Evolutionary conservation across 2,329 filamentous ascomycete species (phyloP), one percentile per base, ranked within the genome.

Genomic region (Alternaria dauci): DNA sequence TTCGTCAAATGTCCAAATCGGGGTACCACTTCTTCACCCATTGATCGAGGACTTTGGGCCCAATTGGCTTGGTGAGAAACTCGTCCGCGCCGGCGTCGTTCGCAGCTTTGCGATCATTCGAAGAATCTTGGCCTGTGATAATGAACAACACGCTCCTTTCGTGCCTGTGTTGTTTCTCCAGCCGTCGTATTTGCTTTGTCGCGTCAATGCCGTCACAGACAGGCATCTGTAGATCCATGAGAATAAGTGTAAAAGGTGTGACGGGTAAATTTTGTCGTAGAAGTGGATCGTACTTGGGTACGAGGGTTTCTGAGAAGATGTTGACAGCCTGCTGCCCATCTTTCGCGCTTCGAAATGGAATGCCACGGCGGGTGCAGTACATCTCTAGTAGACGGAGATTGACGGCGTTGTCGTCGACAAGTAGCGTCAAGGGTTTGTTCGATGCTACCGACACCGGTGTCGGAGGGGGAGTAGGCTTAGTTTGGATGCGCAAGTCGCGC

Each of bases 381-480:
- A 83, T 82, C 30, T 79, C 71, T 26, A 84, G 61, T 39, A 83
- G 79, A 18, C 80, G 79, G 0, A 83, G 72, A 23, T 84, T 84
- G 52, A 83, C 74, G 1, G 70, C 55, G 42, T 83, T 83, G 58
- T 83, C 82, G 52, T 83, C 82, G 1, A 83, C 82, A 3, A 84
- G 68, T 0, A 84, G 71, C 1, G 73, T 69, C 59, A 69, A 62
- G 2, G 74, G 73, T 42, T 69, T 69, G 14, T 11, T 44, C 2
- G 38, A 47, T 18, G 11, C 30, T 39, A 26, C 25, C 9, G 25
- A 26, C 8, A 11, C 38, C 43, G 55, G 46, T 16, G 18, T 52
- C 18, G 32, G 8, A 38, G 28, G 23, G 7, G 47, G n/a, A 9
- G 43, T 44, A 25, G 43, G 36, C 12, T 47, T 51, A 2, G 55